Evolutionary conservation across 805 yeast genomes (phyloP), one percentile per base, ranked within the genome.

Genomic region (Zygoascus flipseniorum): DNA sequence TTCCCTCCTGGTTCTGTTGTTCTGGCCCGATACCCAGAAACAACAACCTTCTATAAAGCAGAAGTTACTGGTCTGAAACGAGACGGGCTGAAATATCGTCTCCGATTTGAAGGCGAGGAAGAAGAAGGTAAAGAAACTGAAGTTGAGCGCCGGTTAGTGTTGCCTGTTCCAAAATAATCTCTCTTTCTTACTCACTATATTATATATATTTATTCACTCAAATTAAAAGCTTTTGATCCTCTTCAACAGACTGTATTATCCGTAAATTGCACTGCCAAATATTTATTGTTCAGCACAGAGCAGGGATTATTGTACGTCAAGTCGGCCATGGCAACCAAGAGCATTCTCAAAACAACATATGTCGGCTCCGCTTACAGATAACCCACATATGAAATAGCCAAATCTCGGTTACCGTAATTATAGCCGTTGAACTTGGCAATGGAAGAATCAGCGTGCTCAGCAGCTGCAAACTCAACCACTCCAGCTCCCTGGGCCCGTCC

Each of bases 31-130:
- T 93, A 93, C 63, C 99, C 99, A 1, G 99, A 93, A 61, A 93
- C 99, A 0, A 93, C 99, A 0, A 90, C 98, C 0, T 93, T 93
- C 62, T 93, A 93, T 63, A 88, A 95, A 2, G 99, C 99, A 0
- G 87, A 86, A 49, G 97, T 93, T 2, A 82, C 83, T 23, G 90
- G 95, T 0, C 76, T 79, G 47, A 82, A 80, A 56, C 75, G 86
- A 58, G 90, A 85, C 58, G 89, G 90, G 0, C n/a, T 18, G 6
- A 78, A 76, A 11, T 92, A 95, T 58, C 72, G 89, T 58, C 73
- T 93, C 53, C 80, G 81, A 62, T 93, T 93, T 63, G 98, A 92
- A 60, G 99, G 98, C 9, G 99, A 93, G 66, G 99, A 93, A 65
- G 99, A 93, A 62, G 95, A 82, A 0, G 90, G 87, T 47, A 93